Base-by-base conservation (phyloP, 768 basidiomycete species). In the Suillus occidentalis region DNA sequence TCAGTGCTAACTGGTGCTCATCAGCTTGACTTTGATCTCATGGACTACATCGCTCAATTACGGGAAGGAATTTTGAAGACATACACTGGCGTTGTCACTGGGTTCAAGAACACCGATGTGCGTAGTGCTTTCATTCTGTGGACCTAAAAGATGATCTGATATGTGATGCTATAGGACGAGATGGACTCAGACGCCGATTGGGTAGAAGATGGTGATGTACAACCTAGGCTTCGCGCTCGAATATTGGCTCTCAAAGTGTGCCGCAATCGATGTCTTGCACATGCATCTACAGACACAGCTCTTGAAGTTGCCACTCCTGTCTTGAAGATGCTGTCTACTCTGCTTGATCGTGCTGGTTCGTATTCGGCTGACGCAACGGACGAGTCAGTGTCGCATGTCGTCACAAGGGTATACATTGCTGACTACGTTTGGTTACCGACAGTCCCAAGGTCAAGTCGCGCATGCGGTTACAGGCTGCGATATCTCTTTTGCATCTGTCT, bases 381-480 rank as follows among this genome's bases (percentile, higher is more conserved):
- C 66, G 82, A 80, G 87, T 89, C 63, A 45, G 83, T 55, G 37
- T 74, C 43, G 28, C 37, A 6, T 50, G 36, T 42, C 40, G 34
- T 16, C 57, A n/a, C 43, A 25, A n/a, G 6, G n/a, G 40, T n/a
- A 22, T 6, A 3, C 22, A 18, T 25, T 62, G 28, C 66, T 76
- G 49, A 72, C 69, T 20, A 60, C 20, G 36, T 43, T 6, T 22
- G 62, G 45, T n/a, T 36, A 10, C 25, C 58, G 60, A 9, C 61
- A 90, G 89, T 68, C 81, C 83, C 3, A 82, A 82, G 75, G 85
- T 87, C 42, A 87, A 87, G 72, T 86, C 91, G 4, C 88, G 94
- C 20, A 81, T 99, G 78, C 86, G 97, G 37, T 78, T 98, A 9
- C 89, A 92, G 71, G 94, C 95, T 6, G 90, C 90, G 0, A 77